phyloP scores from a whole-genome alignment of 2,329 filamentous ascomycete species.

The Atkinsonella texensis region DNA sequence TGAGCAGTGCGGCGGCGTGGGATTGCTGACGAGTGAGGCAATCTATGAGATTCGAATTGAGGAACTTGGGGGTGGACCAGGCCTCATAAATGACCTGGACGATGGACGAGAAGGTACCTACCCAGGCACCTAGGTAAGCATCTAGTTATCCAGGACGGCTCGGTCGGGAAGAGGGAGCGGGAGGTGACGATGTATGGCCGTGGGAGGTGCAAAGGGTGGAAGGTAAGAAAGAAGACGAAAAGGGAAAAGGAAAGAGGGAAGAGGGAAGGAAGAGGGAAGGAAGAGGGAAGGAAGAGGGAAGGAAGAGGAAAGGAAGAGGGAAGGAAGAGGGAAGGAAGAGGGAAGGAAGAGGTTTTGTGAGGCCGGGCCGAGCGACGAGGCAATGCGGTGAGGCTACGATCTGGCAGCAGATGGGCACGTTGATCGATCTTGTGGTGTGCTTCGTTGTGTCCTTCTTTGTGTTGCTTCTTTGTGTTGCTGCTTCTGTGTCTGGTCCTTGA shows the following conservation, averaged over 20 bases:
- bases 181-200: background rate
- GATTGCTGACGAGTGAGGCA: background rate
- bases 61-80: background rate
- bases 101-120: background rate
- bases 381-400: slow-evolving; percentile 10
- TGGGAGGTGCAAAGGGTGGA: background rate
- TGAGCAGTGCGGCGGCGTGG: background rate
- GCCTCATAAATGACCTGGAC: background rate
- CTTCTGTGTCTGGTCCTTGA: too few relatives aligned
- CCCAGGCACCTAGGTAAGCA: too few relatives aligned
- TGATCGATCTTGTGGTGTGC: background rate
- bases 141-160: too few relatives aligned
- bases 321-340: background rate
- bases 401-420: background rate
- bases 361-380: slow-evolving; percentile 2
- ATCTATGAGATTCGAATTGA: background rate
- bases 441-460: too few relatives aligned
- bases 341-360: background rate
- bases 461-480: too few relatives aligned
- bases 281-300: background rate
- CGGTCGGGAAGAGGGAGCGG: background rate
- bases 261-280: background rate
- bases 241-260: background rate
- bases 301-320: background rate
- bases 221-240: background rate